phyloP scores from a whole-genome alignment of 2,329 filamentous ascomycete species.

The Zalaria sp. region DNA sequence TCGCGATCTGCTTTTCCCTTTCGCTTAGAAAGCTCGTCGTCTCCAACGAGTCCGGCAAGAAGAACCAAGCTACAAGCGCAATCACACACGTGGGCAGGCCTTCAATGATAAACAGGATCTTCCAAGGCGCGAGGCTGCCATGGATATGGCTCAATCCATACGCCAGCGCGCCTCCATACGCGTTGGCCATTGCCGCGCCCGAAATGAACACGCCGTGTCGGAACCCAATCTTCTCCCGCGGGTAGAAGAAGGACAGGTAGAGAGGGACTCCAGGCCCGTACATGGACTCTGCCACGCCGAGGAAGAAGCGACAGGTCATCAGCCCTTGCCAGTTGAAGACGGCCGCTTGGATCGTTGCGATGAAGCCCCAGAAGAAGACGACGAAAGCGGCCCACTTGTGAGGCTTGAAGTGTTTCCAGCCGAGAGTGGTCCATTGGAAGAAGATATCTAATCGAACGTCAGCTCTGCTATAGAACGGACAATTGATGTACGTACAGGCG shows the following conservation, averaged over 20 bases:
- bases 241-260: constrained; percentile 50
- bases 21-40: constrained; percentile 37
- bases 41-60: constrained; percentile 35
- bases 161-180: constrained; percentile 55
- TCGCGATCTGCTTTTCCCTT: constrained; percentile 44
- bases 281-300: constrained; percentile 23
- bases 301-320: constrained; percentile 35
- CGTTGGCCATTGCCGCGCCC: constrained; percentile 56
- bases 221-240: constrained; percentile 41
- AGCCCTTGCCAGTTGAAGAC: constrained; percentile 29
- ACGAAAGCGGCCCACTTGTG: constrained; percentile 26
- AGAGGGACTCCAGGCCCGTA: constrained; percentile 40
- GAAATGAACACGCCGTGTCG: constrained; percentile 39
- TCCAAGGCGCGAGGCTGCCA: constrained; percentile 46
- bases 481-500: constrained; percentile 22
- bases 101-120: constrained; percentile 46
- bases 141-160: constrained; percentile 50
- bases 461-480: constrained; percentile 19
- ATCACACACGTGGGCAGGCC: constrained; percentile 44
- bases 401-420: constrained; percentile 20
- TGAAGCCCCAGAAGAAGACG: constrained; percentile 31
- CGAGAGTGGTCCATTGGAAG: constrained; percentile 47
- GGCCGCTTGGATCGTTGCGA: constrained; percentile 32
- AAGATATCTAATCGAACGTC: constrained; percentile 24
- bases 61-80: constrained; percentile 39